Base-by-base conservation (phyloP, 106 monocot genomes). In the Allium fistulosum region DNA sequence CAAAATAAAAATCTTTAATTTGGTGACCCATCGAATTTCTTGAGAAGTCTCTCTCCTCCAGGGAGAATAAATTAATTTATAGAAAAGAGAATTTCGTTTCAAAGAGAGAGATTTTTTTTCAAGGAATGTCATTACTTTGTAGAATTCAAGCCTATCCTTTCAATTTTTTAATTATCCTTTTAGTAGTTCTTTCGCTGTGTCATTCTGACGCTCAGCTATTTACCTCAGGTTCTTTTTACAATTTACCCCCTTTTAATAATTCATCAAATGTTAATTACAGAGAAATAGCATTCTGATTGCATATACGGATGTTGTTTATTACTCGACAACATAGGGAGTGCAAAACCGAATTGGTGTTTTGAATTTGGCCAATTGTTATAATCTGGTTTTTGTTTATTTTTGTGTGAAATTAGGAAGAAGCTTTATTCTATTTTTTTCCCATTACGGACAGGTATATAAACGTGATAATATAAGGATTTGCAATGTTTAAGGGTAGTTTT, bases 101-200 rank as follows among this genome's bases (percentile, higher is more conserved):
- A 17, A 59, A n/a, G 22, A 59, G 58, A 59, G n/a, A 59, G 58
- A n/a, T 8, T 59, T 59, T 59, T 3, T 7, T 22, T 55, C 15
- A 55, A 61, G 61, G 46, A 64, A 64, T 64, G 63, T 7, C 46
- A 64, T 64, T 48, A 7, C 26, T 63, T 9, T 66, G 2, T 51
- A n/a, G n/a, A 18, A 15, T 51, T 51, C 16, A 13, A 22, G 9
- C 66, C 10, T 13, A 18, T 66, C 7, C 51, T 7, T 17, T 66
- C 50, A n/a, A 37, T 4, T 4, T 37, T 37, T 37, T 5, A 2
- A 37, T 37, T 37, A 37, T 66, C 51, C n/a, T 66, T 22, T 46
- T 51, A 11, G 17, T 66, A 10, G n/a, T 10, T 51, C 0, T 62
- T 45, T 51, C 17, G 11, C 10, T 66, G 8, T 18, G 50, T 51